Evolutionary conservation across 768 basidiomycete genomes (phyloP).

Genomic region (Mycena albidolilacea): DNA sequence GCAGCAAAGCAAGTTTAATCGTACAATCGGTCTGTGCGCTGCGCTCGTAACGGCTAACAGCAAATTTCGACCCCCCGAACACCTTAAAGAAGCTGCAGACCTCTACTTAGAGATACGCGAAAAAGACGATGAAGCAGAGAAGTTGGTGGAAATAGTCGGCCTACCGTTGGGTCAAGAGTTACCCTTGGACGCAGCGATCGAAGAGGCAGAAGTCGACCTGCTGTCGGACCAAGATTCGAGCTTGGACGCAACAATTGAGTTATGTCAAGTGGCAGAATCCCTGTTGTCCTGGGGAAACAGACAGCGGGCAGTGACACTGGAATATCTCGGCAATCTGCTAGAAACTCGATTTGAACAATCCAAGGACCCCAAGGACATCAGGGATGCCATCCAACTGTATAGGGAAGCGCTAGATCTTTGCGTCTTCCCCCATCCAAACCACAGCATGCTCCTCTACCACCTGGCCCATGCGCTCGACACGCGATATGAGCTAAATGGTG

Average conservation of each 20-base stretch:
- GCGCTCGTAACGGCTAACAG: constrained; percentile 3
- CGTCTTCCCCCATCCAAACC: not conserved
- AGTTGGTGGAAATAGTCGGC: too few species aligned
- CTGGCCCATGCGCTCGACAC: constrained; percentile 1
- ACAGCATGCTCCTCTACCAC: not conserved
- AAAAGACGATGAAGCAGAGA: not conserved
- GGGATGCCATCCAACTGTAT: constrained; percentile 8
- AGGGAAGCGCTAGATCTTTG: constrained; percentile 10
- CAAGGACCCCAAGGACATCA: constrained; percentile 10
- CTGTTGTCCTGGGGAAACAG: constrained; percentile 10
- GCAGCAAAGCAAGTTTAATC: constrained; percentile 13
- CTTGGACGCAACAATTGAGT: not conserved
- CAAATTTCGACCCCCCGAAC: not conserved
- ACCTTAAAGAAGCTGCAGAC: not conserved
- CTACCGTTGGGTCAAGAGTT: too few species aligned
- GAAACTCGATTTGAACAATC: constrained; percentile 4
- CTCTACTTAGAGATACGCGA: not conserved
- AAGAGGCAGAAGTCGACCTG: not conserved
- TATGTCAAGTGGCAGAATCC: constrained; percentile 5
- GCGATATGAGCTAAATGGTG: constrained; percentile 6
- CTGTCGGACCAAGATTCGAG: not conserved
- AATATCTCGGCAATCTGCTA: constrained; percentile 2
- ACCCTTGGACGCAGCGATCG: too few species aligned
- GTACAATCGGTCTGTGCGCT: constrained; percentile 6
- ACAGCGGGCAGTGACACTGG: not conserved